A percentile compares a stretch with the other conserved stretches of the same genome.
These are phyloP conservation scores for Candida wancherniae DNA, from an alignment of 805 yeast species.

Conservation along the genomic window DNA sequence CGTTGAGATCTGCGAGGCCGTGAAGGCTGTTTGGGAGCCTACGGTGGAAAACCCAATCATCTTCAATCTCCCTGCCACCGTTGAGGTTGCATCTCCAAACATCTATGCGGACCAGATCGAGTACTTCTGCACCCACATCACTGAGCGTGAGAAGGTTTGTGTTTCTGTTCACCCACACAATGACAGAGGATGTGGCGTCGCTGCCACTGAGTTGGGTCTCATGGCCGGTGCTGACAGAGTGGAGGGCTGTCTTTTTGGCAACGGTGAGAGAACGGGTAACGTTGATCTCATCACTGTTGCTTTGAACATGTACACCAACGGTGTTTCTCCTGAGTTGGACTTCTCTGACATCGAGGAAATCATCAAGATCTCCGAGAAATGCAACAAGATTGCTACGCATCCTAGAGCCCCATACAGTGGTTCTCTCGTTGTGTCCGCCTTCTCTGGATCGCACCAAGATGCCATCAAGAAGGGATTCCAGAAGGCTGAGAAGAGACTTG, in stretches of 20 bases:
- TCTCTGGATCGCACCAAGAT: conserved; percentile 70
- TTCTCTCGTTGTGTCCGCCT: conserved; percentile 72
- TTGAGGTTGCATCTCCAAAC: conserved; percentile 72
- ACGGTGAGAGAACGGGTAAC: conserved; percentile 84
- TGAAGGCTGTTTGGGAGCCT: conserved; percentile 75
- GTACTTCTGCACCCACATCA: conserved; percentile 61
- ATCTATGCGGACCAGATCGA: conserved; percentile 78
- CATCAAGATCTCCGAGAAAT: conserved; percentile 66
- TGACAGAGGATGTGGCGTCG: conserved; percentile 81
- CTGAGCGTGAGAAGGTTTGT: conserved; percentile 66
- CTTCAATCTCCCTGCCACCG: conserved; percentile 78
- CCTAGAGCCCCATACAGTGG: conserved; percentile 82
- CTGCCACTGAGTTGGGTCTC: conserved; percentile 72
- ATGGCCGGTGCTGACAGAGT: conserved; percentile 85
- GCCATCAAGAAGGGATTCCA: conserved; percentile 65
- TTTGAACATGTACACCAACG: conserved; percentile 72
- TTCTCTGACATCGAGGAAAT: conserved; percentile 63
- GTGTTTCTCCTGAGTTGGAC: conserved; percentile 66
- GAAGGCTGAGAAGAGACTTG: conserved; percentile 49
- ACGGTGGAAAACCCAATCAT: conserved; percentile 68
- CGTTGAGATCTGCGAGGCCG: conserved; percentile 74
- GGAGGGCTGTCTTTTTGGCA: conserved; percentile 78
- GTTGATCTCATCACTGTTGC: conserved; percentile 75
- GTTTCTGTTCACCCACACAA: conserved; percentile 74
- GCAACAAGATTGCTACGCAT: conserved; percentile 71